Evolutionary conservation across 768 basidiomycete genomes (phyloP), one percentile per base, ranked within the genome.

Genomic region (Collybia mongolica): DNA sequence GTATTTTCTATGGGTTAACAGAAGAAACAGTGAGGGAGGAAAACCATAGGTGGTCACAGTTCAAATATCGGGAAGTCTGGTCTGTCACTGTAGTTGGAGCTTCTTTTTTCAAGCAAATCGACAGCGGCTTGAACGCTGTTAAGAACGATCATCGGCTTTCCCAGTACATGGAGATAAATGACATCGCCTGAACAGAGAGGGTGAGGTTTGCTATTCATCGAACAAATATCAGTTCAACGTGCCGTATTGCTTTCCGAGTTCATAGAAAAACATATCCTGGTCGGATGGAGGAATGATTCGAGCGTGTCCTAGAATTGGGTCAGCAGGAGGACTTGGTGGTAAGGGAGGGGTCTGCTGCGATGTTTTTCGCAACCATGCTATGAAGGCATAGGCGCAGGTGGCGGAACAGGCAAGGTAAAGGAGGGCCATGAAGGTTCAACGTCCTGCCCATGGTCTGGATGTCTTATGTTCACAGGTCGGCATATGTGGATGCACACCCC

Each of bases 301-400:
- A 2, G 62, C 54, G 41, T 67, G 64, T 2, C 65, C 65, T 9
- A 67, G 49, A 36, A 67, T 20, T 5, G 64, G 61, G 38, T 67
- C 61, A 15, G 53, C 42, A 3, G 61, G 64, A 8, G 63, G 65
- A 9, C 65, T 49, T 8, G 62, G 63, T 2, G 64, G 62, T 5
- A 66, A 57, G 5, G 52, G 48, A 14, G 18, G 36, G 12, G 6
- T 26, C 32, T 15, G 32, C 3, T 9, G 32, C 14, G 32, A 32
- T 32, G 3, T 32, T 32, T 32, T 32, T 32, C 32, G 32, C 32
- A 32, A 12, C 32, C 32, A 32, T 32, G 32, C 11, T 9, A 32
- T 9, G 14, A 32, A 32, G 14, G 14, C 9, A 9, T 32, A 32
- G 32, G 32, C 11, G 32, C 32, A 9, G 11, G 14, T 12, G 11